Evolutionary conservation across 164 flowering plant species (phyloP).

Genomic region (Brasenia schreberi): DNA sequence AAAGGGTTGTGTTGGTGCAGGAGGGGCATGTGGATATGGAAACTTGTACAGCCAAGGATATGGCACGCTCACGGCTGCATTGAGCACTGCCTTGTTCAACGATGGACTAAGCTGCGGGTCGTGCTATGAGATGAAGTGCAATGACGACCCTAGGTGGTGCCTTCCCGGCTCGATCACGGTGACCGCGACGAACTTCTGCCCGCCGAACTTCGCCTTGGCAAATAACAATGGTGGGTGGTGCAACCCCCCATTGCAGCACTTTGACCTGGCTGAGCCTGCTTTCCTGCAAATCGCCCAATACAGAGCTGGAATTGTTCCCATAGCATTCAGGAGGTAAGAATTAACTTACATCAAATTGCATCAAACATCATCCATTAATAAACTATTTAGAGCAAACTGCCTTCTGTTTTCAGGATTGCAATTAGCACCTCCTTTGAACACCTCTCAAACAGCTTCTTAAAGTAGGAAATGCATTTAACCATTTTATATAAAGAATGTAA

Average conservation of each 20-base stretch:
- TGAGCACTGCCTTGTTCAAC: slow-evolving; percentile 32
- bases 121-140: slow-evolving; percentile 31
- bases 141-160: slow-evolving; percentile 35
- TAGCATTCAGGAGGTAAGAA: slow-evolving; percentile 28
- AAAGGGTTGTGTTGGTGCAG: slow-evolving; percentile 7
- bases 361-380: no score
- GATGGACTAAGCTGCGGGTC: slow-evolving; percentile 31
- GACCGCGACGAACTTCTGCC: slow-evolving; percentile 49
- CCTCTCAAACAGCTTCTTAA: no score
- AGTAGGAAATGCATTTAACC: no score
- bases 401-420: no score
- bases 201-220: slow-evolving; percentile 29
- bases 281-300: slow-evolving; percentile 40
- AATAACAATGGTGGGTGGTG: slow-evolving; percentile 59
- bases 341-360: no score
- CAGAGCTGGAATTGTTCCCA: slow-evolving; percentile 47
- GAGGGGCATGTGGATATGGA: slow-evolving; percentile 41
- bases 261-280: slow-evolving; percentile 46
- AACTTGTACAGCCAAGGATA: slow-evolving; percentile 26
- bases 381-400: no score
- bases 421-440: no score
- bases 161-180: slow-evolving; percentile 22
- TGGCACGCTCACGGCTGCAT: slow-evolving; percentile 35
- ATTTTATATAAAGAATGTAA: no score
- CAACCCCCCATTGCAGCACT: slow-evolving; percentile 49